Percentiles rank a stretch among this genome's conserved stretches.
These are phyloP conservation scores for Fusarium caatingaense DNA, from an alignment of 2,329 filamentous ascomycete genomes.

Conservation along the genomic window DNA sequence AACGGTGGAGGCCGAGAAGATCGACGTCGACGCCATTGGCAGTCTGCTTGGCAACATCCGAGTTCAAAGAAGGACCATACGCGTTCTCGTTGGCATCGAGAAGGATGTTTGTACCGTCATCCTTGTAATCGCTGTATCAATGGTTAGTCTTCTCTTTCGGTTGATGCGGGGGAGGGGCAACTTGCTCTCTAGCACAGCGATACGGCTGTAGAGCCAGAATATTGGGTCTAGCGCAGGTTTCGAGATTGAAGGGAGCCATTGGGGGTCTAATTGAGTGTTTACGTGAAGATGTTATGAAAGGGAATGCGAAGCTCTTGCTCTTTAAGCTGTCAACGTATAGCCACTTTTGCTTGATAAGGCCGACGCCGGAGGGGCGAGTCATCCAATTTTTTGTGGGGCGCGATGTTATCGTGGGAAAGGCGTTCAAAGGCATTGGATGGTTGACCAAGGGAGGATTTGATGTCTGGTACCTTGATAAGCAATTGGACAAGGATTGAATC, in stretches of 20 bases:
- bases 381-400: slow-evolving; percentile 41
- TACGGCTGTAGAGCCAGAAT: slow-evolving; percentile 82
- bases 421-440: not conserved
- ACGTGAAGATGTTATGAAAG: not conserved
- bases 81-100: slow-evolving; percentile 99
- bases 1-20: slow-evolving; percentile 86
- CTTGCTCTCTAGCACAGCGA: slow-evolving; percentile 84
- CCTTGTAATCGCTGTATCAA: slow-evolving; percentile 88
- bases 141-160: slow-evolving; percentile 35
- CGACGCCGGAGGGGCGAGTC: slow-evolving; percentile 46
- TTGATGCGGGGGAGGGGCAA: slow-evolving; percentile 37
- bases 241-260: slow-evolving; percentile 76
- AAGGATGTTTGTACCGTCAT: slow-evolving; percentile 94
- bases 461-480: slow-evolving; percentile 6
- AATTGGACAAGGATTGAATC: not conserved
- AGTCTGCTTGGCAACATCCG: slow-evolving; percentile 53
- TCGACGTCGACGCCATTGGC: slow-evolving; percentile 65
- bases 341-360: slow-evolving; percentile 24
- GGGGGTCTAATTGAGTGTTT: slow-evolving; percentile 13
- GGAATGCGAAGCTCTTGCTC: slow-evolving; percentile 23
- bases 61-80: slow-evolving; percentile 81
- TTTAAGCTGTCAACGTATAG: slow-evolving; percentile 21
- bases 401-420: not conserved
- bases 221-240: slow-evolving; percentile 80
- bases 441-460: not conserved